Percentiles rank a stretch among this genome's conserved stretches.
Conservation (phyloP, 2,329 filamentous ascomycete species). For the Cladosporium sp. region DNA sequence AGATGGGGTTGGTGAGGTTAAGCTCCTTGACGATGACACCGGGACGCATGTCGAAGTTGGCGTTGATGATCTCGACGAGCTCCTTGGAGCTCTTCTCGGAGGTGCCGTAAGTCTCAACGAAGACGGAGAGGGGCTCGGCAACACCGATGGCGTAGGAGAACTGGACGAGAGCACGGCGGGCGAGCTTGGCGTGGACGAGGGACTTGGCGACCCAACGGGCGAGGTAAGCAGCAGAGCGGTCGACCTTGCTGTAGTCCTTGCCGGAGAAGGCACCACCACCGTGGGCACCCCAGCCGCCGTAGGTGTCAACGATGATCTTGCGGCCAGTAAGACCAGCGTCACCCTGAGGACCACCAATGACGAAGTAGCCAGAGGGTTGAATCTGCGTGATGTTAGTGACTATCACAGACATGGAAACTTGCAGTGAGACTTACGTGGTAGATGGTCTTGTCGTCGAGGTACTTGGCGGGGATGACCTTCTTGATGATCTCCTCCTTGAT, state of each 20-base stretch:
- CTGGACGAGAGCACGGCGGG: slow-evolving; percentile 91
- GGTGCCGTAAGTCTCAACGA: slow-evolving; percentile 96
- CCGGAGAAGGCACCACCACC: slow-evolving; percentile 99
- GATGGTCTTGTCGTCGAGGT: slow-evolving; percentile 86
- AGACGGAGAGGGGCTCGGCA: slow-evolving; percentile 94
- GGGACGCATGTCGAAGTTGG: slow-evolving; percentile 96
- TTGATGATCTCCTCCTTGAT: slow-evolving; percentile 97
- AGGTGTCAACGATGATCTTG: slow-evolving; percentile 99
- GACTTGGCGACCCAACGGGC: slow-evolving; percentile 99
- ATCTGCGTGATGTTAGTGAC: slow-evolving; percentile 48
- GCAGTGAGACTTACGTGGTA: slow-evolving; percentile 69
- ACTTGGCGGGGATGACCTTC: slow-evolving; percentile 85
- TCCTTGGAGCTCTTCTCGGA: slow-evolving; percentile 84
- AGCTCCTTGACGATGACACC: slow-evolving; percentile 99
- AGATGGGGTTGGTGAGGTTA: slow-evolving; percentile 91
- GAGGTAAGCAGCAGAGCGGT: slow-evolving; percentile 95
- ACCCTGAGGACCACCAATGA: slow-evolving; percentile 98
- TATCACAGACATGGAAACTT: background rate
- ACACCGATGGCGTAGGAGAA: slow-evolving; percentile 99
- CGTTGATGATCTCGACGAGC: slow-evolving; percentile 87
- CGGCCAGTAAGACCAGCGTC: slow-evolving; percentile 97
- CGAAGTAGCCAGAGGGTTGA: slow-evolving; percentile 96
- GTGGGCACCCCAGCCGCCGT: slow-evolving; percentile 99
- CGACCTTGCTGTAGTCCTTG: slow-evolving; percentile 99
- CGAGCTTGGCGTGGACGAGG: slow-evolving; percentile 80